These are phyloP conservation scores for Boletus patriciae DNA, from an alignment of 768 basidiomycete species.

Conservation along the genomic window DNA sequence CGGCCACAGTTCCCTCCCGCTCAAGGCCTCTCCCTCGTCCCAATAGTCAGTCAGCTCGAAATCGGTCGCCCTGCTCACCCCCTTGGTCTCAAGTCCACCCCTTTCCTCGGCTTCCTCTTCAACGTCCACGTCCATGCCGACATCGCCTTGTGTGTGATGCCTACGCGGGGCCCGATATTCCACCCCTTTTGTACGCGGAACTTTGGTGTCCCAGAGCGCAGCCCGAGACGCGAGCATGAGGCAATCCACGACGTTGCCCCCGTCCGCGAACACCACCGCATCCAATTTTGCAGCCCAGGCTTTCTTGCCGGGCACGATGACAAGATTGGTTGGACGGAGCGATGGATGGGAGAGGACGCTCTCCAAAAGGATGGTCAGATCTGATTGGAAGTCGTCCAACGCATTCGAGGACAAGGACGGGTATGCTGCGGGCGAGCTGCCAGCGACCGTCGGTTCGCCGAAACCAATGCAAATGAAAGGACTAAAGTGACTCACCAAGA, in stretches of 20 bases:
- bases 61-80: constrained; percentile 55
- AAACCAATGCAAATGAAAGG: not conserved
- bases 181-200: constrained; percentile 70
- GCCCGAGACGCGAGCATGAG: constrained; percentile 77
- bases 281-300: constrained; percentile 79
- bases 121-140: constrained; percentile 56
- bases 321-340: constrained; percentile 64
- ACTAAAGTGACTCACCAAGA: constrained; percentile 60
- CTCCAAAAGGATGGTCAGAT: constrained; percentile 62
- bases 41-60: constrained; percentile 87
- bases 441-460: constrained; percentile 29
- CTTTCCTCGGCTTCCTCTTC: constrained; percentile 21
- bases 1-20: constrained; percentile 67
- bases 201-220: constrained; percentile 78
- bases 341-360: constrained; percentile 66
- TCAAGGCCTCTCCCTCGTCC: constrained; percentile 76
- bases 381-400: constrained; percentile 76
- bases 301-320: constrained; percentile 58
- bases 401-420: constrained; percentile 61
- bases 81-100: constrained; percentile 61
- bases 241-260: constrained; percentile 75
- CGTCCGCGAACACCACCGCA: constrained; percentile 68
- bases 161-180: constrained; percentile 56
- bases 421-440: constrained; percentile 80
- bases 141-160: constrained; percentile 34